Evolutionary conservation across 768 basidiomycete genomes (phyloP).

Genomic region (Amanita rubescens): DNA sequence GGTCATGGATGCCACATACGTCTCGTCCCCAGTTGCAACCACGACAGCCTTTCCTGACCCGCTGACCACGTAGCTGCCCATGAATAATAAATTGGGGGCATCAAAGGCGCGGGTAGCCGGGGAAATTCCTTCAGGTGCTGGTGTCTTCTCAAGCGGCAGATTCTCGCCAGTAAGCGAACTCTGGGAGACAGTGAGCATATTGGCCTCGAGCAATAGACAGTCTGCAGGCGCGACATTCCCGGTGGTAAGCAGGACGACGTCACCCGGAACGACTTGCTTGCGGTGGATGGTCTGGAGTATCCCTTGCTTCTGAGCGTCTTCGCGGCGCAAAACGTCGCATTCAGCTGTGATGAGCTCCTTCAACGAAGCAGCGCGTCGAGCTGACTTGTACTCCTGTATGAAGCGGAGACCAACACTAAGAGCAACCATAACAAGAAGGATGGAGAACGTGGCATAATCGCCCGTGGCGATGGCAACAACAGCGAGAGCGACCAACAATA

Average conservation of each 20-base stretch:
- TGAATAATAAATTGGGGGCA: slow-evolving; percentile 25
- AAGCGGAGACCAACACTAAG: slow-evolving; percentile 26
- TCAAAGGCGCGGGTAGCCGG: slow-evolving; percentile 22
- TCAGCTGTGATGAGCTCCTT: slow-evolving; percentile 26
- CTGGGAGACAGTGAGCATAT: slow-evolving; percentile 25
- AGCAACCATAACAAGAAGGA: slow-evolving; percentile 28
- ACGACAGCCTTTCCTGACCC: slow-evolving; percentile 24
- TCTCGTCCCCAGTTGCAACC: slow-evolving; percentile 23
- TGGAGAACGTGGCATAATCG: slow-evolving; percentile 24
- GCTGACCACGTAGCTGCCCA: slow-evolving; percentile 26
- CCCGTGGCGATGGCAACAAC: slow-evolving; percentile 24
- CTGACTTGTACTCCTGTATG: slow-evolving; percentile 25
- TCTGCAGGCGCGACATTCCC: slow-evolving; percentile 29
- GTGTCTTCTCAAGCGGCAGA: slow-evolving; percentile 24
- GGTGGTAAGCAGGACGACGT: slow-evolving; percentile 24
- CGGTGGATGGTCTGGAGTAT: slow-evolving; percentile 24
- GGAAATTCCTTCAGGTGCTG: slow-evolving; percentile 11
- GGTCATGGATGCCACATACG: slow-evolving; percentile 28
- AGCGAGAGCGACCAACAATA: slow-evolving; percentile 24
- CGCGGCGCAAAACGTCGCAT: slow-evolving; percentile 23
- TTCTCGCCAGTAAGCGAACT: slow-evolving; percentile 30
- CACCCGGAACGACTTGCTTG: slow-evolving; percentile 24
- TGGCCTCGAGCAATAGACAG: slow-evolving; percentile 24
- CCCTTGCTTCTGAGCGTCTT: not conserved
- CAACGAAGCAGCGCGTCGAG: slow-evolving; percentile 25